Conservation (phyloP, 768 basidiomycete genomes). For the Xerocomellus dryophilus region DNA sequence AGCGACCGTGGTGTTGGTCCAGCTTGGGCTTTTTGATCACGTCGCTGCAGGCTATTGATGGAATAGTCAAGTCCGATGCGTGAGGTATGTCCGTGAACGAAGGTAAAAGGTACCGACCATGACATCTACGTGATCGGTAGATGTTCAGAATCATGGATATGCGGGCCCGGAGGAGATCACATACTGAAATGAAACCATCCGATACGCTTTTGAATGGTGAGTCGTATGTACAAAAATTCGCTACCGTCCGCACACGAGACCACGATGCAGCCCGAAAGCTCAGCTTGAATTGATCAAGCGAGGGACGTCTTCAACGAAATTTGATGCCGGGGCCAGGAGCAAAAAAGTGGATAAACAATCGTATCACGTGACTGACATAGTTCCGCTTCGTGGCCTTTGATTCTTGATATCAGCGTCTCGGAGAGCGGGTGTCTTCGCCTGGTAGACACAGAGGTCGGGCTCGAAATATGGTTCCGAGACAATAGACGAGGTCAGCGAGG, state of each 20-base stretch:
- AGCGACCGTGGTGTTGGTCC: slow-evolving; percentile 66
- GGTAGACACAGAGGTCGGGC: too few relatives aligned
- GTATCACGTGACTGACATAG: background rate
- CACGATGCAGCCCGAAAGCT: background rate
- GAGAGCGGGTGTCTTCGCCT: too few relatives aligned
- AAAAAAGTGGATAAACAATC: background rate
- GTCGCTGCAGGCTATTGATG: slow-evolving; percentile 66
- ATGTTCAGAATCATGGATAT: background rate
- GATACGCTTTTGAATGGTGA: background rate
- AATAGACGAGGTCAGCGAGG: too few relatives aligned
- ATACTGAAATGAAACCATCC: slow-evolving; percentile 76
- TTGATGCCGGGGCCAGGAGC: background rate
- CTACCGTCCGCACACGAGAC: background rate
- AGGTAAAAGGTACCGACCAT: slow-evolving; percentile 43
- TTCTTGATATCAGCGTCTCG: too few relatives aligned
- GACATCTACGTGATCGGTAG: slow-evolving; percentile 51
- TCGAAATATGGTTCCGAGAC: too few relatives aligned
- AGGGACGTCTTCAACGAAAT: background rate
- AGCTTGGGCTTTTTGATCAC: slow-evolving; percentile 93
- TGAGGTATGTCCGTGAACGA: background rate
- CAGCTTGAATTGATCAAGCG: background rate
- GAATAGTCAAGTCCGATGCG: background rate
- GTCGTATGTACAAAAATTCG: background rate
- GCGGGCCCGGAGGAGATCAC: slow-evolving; percentile 21
- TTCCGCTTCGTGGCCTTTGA: too few relatives aligned